A percentile compares a stretch with the other conserved stretches of the same genome.
These are phyloP conservation scores for Alternaria panax DNA, from an alignment of 2,329 filamentous ascomycete genomes.

Conservation along the genomic window DNA sequence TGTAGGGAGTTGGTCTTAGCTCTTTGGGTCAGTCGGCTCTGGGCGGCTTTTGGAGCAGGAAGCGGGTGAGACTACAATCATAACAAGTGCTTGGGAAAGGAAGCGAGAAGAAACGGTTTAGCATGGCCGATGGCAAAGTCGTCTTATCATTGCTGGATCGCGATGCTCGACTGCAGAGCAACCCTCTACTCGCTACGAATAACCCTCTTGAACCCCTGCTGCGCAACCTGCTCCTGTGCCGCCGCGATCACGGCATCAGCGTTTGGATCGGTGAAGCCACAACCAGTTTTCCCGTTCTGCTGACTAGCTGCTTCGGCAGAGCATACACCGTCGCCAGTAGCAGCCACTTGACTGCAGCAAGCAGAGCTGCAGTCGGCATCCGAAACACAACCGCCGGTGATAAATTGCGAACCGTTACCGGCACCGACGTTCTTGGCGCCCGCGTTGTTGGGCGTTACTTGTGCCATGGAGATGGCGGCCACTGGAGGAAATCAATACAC, in stretches of 20 bases:
- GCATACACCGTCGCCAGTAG: constrained; percentile 37
- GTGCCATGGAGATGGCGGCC: constrained; percentile 23
- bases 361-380: constrained; percentile 39
- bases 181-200: constrained; percentile 16
- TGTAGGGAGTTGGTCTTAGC: constrained; percentile 35
- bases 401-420: constrained; percentile 40
- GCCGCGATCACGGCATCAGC: constrained; percentile 37
- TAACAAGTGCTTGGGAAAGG: background rate
- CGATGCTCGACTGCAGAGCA: background rate
- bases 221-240: constrained; percentile 37
- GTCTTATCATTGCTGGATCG: background rate
- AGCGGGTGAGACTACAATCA: background rate
- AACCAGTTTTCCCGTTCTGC: constrained; percentile 44
- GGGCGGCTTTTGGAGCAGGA: constrained; percentile 35
- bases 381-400: constrained; percentile 41
- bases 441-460: constrained; percentile 37
- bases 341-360: constrained; percentile 35
- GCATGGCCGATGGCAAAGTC: background rate
- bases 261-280: constrained; percentile 41
- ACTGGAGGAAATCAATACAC: constrained; percentile 12
- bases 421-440: constrained; percentile 38
- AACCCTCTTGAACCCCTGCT: constrained; percentile 42
- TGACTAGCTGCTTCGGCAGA: constrained; percentile 36
- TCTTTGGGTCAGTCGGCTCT: constrained; percentile 34
- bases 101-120: background rate